Base-by-base conservation (phyloP, 306 rosid genomes). In the Mucuna pruriens region DNA sequence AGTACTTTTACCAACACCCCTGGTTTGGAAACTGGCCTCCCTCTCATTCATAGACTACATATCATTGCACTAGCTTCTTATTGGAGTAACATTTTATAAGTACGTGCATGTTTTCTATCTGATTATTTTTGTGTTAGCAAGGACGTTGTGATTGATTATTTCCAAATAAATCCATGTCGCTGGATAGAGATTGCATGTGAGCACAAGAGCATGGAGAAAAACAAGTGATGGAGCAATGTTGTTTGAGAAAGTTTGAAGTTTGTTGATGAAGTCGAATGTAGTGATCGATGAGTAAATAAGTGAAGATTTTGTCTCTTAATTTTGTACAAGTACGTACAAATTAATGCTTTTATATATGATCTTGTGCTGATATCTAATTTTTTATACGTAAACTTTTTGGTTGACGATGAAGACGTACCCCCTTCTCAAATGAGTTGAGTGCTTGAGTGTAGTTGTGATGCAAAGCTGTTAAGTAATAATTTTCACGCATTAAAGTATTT, bases 1-100 rank as follows among this genome's bases (percentile, higher is more conserved):
- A 75, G 29, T 64, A 70, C 72, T 74, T 39, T 71, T 64, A 64
- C 79, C 86, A 49, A 26, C 92, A 86, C 75, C 92, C 88, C 16
- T 83, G 74, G 84, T 81, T 66, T 60, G 92, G 88, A 75, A 78
- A 71, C 26, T 51, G 70, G 39, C 84, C 87, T 16, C 78, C 87
- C 40, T 80, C 80, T 51, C 90, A 74, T 76, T 84, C 89, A 45
- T 89, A 84, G 79, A n/a, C 20, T 6, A n/a, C n/a, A n/a, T n/a
- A 49, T 42, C 9, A 36, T 34, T 12, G 75, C 68, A 2, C 74
- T 33, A 25, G 13, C 64, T 19, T n/a, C n/a, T n/a, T n/a, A n/a
- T n/a, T 71, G 26, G 54, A 36, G 48, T 12, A 23, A 72, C 36
- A 5, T 2, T 55, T 20, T 55, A 11, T 25, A 12, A 17, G 29